These are phyloP conservation scores for Vararia minispora DNA, from an alignment of 768 basidiomycete genomes.

Conservation along the genomic window DNA sequence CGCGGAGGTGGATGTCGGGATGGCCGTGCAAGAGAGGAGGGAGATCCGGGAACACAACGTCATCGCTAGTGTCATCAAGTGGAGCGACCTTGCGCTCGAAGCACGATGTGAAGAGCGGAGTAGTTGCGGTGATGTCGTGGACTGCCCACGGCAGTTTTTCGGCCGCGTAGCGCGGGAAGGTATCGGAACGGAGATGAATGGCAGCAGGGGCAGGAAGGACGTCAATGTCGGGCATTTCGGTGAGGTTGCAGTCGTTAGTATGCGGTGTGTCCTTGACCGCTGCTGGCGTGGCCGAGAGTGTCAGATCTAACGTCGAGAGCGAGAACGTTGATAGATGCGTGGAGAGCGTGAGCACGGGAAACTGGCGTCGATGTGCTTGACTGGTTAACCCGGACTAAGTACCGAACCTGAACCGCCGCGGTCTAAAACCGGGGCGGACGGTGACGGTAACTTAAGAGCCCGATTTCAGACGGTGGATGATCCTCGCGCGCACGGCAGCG, in stretches of 20 bases:
- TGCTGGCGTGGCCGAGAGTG: background rate
- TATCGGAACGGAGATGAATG: conserved; percentile 21
- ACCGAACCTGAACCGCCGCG: conserved; percentile 73
- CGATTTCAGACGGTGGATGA: conserved; percentile 43
- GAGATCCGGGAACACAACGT: conserved; percentile 45
- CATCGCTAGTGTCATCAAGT: conserved; percentile 20
- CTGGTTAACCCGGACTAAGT: conserved; percentile 36
- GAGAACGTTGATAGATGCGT: conserved; percentile 2
- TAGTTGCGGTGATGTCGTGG: too few species aligned
- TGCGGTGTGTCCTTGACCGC: background rate
- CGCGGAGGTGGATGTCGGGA: conserved; percentile 62
- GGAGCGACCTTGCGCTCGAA: background rate
- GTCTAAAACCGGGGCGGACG: conserved; percentile 47
- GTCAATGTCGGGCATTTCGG: conserved; percentile 47
- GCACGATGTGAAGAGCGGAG: too few species aligned
- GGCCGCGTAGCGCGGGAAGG: conserved; percentile 13
- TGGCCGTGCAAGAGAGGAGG: conserved; percentile 61
- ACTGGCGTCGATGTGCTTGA: conserved; percentile 19
- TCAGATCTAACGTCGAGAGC: background rate
- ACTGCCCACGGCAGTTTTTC: conserved; percentile 12
- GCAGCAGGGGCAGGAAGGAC: conserved; percentile 27
- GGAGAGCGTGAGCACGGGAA: conserved; percentile 17
- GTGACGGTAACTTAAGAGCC: conserved; percentile 39
- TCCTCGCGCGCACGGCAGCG: conserved; percentile 65
- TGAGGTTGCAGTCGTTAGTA: background rate